Conservation (phyloP, 441 rosid species). For the Aquilaria agallochum region DNA sequence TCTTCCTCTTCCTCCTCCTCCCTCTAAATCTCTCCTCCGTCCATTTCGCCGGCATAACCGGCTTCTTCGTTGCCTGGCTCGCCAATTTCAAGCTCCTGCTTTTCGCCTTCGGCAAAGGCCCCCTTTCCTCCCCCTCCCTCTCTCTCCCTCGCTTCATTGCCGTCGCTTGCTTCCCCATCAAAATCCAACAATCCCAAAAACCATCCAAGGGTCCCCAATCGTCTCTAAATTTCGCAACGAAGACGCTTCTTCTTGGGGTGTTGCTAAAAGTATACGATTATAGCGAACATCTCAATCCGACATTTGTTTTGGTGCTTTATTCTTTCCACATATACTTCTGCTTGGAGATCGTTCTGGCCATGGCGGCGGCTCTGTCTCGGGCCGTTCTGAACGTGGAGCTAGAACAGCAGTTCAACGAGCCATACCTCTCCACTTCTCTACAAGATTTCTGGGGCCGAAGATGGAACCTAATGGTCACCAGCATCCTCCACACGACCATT, state of each 20-base stretch:
- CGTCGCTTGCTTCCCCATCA: slow-evolving; percentile 53
- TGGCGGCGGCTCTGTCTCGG: slow-evolving; percentile 27
- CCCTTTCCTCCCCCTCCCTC: slow-evolving; percentile 25
- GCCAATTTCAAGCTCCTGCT: slow-evolving; percentile 46
- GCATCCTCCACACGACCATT: slow-evolving; percentile 39
- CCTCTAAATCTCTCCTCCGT: slow-evolving; percentile 23
- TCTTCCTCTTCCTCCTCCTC: slow-evolving; percentile 24
- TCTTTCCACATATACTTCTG: slow-evolving; percentile 31
- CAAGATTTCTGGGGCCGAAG: slow-evolving; percentile 65
- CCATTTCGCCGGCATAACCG: slow-evolving; percentile 25
- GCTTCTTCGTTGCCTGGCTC: slow-evolving; percentile 38
- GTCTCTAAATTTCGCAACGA: slow-evolving; percentile 21
- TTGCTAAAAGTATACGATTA: slow-evolving; percentile 18
- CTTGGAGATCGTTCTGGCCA: slow-evolving; percentile 37
- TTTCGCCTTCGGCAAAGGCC: slow-evolving; percentile 40
- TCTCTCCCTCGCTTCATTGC: slow-evolving; percentile 40
- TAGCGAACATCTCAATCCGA: slow-evolving; percentile 25
- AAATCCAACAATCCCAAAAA: slow-evolving; percentile 22
- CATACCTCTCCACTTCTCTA: slow-evolving; percentile 46
- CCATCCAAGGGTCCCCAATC: slow-evolving; percentile 7
- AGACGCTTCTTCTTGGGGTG: slow-evolving; percentile 22
- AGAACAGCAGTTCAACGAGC: slow-evolving; percentile 52
- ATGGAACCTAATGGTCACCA: slow-evolving; percentile 52
- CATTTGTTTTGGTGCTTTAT: slow-evolving; percentile 24
- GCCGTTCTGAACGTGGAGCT: slow-evolving; percentile 30